Evolutionary conservation across 1,284 basidiomycete genomes (phyloP).

Genomic region (Ceratobasidium sp.): DNA sequence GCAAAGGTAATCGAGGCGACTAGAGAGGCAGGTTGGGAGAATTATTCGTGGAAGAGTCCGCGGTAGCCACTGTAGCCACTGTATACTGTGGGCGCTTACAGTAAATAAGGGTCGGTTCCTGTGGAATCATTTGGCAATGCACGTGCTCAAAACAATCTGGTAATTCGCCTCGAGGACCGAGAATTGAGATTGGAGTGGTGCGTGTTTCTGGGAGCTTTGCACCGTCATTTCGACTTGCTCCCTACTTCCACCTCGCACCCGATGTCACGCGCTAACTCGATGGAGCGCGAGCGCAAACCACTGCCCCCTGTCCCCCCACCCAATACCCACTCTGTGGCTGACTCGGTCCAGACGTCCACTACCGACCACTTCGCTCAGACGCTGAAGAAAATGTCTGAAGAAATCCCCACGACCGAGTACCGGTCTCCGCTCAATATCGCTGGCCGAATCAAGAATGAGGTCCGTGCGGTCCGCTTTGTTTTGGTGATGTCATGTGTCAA

Average conservation of each 20-base stretch:
- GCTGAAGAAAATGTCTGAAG: constrained; percentile 36
- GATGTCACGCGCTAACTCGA: constrained; percentile 38
- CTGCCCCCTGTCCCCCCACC: constrained; percentile 27
- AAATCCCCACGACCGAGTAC: constrained; percentile 36
- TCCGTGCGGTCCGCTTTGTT: constrained; percentile 38
- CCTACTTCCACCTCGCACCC: constrained; percentile 17
- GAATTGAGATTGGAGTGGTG: constrained; percentile 1
- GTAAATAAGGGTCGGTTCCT: neutral
- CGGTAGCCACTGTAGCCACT: constrained; percentile 25
- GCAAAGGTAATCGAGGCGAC: constrained; percentile 64
- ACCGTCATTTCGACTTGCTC: constrained; percentile 19
- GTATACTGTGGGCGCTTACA: constrained; percentile 1
- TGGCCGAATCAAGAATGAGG: constrained; percentile 35
- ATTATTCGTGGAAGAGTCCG: constrained; percentile 68
- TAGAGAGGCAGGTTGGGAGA: constrained; percentile 64
- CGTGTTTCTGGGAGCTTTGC: constrained; percentile 9
- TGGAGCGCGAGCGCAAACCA: constrained; percentile 41
- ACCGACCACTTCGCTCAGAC: constrained; percentile 27
- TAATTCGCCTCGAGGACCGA: constrained; percentile 40
- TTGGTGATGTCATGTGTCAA: constrained; percentile 45
- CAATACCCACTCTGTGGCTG: constrained; percentile 14
- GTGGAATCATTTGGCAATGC: constrained; percentile 3
- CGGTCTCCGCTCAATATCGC: constrained; percentile 39
- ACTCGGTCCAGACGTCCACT: constrained; percentile 17
- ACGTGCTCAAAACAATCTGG: constrained; percentile 36